phyloP scores from a whole-genome alignment of 2,329 filamentous ascomycete species.

The Alternaria sp. region DNA sequence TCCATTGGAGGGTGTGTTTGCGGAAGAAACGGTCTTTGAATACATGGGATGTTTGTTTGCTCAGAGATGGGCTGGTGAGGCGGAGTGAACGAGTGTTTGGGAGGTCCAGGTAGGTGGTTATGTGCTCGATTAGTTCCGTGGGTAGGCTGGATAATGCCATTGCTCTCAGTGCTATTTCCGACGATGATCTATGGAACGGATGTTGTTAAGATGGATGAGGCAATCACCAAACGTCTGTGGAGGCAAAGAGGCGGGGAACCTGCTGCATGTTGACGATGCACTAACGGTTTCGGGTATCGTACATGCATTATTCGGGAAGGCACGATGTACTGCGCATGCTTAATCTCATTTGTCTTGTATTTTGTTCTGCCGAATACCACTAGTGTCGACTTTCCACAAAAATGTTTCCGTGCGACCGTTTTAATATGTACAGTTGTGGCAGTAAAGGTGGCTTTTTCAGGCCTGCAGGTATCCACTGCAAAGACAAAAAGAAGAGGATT shows the following conservation, averaged over 20 bases:
- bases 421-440: not conserved
- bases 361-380: not conserved
- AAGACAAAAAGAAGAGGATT: not conserved
- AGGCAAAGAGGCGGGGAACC: constrained; percentile 8
- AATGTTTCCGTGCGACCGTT: not conserved
- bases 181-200: not conserved
- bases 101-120: constrained; percentile 27
- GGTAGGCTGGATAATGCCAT: constrained; percentile 27
- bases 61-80: constrained; percentile 21
- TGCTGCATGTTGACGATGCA: constrained; percentile 1
- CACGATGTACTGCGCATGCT: not conserved
- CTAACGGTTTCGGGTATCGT: constrained; percentile 4
- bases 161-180: not conserved
- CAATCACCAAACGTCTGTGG: not conserved
- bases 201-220: not conserved
- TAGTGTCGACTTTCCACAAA: not conserved
- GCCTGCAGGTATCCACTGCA: not conserved
- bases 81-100: constrained; percentile 25
- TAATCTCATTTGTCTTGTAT: not conserved
- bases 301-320: constrained; percentile 1
- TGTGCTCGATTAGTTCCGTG: constrained; percentile 32
- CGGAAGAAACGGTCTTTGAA: constrained; percentile 35
- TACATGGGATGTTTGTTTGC: constrained; percentile 20
- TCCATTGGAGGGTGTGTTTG: constrained; percentile 25
- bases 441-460: not conserved